These are phyloP conservation scores for Exidia glandulosa DNA, from an alignment of 768 basidiomycete species.

Conservation along the genomic window DNA sequence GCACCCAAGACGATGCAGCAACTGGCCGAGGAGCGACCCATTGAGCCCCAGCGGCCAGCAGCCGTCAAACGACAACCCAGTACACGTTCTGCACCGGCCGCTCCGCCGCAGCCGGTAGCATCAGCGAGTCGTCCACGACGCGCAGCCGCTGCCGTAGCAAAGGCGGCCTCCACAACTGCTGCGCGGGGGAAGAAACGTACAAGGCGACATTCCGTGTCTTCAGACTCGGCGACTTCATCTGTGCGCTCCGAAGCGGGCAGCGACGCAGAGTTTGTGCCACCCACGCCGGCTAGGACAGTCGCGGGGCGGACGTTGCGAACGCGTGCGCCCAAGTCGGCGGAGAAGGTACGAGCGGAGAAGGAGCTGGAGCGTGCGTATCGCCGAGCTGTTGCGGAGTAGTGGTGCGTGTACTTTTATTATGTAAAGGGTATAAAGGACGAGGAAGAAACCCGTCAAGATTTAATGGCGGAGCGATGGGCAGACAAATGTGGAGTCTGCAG, in stretches of 20 bases:
- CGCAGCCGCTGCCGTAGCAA: not conserved
- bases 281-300: constrained; percentile 15
- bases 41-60: constrained; percentile 1
- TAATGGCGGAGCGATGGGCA: too few relatives aligned
- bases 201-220: not conserved
- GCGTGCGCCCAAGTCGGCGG: constrained; percentile 41
- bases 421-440: too few relatives aligned
- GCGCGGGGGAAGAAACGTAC: constrained; percentile 4
- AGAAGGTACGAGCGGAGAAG: constrained; percentile 36
- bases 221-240: not conserved
- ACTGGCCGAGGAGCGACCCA: constrained; percentile 37
- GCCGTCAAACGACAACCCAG: not conserved
- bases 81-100: not conserved
- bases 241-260: constrained; percentile 11
- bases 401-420: not conserved
- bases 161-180: not conserved
- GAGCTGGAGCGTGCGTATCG: constrained; percentile 40
- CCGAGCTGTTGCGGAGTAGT: constrained; percentile 33
- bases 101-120: not conserved
- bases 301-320: constrained; percentile 36
- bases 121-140: constrained; percentile 1
- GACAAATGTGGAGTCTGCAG: too few relatives aligned
- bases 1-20: constrained; percentile 54
- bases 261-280: constrained; percentile 8
- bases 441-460: too few relatives aligned